These are phyloP conservation scores for Sorghum bicolor DNA, from an alignment of 176 grass and related monocot species.

Conservation along the genomic window DNA sequence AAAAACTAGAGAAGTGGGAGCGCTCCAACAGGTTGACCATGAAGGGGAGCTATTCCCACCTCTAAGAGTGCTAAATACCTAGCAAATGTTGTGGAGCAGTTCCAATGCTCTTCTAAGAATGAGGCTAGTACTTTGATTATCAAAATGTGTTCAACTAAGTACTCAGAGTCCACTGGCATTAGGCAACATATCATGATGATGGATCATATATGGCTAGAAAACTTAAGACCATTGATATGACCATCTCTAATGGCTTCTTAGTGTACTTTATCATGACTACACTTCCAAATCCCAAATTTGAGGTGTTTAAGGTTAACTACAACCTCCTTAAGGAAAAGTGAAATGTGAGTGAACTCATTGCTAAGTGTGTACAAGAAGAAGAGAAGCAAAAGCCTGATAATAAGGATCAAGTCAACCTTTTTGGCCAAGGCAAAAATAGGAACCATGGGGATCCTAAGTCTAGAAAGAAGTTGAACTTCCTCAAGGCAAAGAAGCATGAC, in stretches of 20 bases:
- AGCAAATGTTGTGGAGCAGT: background rate
- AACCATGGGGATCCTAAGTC: too few relatives aligned
- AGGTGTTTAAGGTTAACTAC: too few relatives aligned
- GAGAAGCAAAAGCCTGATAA: too few relatives aligned
- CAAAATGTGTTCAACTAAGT: background rate
- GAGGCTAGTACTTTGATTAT: background rate
- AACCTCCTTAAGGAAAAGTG: too few relatives aligned
- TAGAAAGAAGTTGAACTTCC: too few relatives aligned
- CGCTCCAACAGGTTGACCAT: background rate
- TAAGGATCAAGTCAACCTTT: too few relatives aligned
- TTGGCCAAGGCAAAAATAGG: too few relatives aligned
- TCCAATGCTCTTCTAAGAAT: background rate
- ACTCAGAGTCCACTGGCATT: background rate
- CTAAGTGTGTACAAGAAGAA: too few relatives aligned
- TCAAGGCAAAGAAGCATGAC: too few relatives aligned
- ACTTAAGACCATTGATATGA: background rate
- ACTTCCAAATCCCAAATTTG: background rate
- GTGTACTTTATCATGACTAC: background rate
- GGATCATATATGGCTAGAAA: background rate
- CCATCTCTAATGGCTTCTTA: background rate
- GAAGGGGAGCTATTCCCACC: background rate
- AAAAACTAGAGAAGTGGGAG: background rate
- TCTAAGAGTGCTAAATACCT: background rate
- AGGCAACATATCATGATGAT: background rate
- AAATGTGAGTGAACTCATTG: too few relatives aligned